Base-by-base conservation (phyloP, 2,329 filamentous ascomycete species). In the Colletotrichum navitas region DNA sequence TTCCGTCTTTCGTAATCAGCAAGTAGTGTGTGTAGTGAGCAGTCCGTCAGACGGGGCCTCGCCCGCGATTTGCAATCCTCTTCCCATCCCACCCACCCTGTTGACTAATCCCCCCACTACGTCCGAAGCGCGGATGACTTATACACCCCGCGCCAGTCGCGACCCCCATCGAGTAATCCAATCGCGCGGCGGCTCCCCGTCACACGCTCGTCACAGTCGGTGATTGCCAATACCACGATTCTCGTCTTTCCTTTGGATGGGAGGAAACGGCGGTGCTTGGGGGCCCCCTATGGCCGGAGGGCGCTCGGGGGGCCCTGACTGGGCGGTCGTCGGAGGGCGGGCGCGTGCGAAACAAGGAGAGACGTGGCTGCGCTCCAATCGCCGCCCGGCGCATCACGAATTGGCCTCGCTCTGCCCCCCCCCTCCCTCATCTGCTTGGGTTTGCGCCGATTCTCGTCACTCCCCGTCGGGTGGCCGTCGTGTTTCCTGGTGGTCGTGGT, bases 311-410 rank as follows among this genome's bases (percentile, higher is more conserved):
- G 52, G 41, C 47, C 56, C 63, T 58, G 41, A 63, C 49, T 71
- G 64, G 49, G 52, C 21, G 18, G 29, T 51, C 41, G 26, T 41
- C 39, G 16, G 39, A 16, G 39, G 41, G 51, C 32, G 51, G 68
- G 56, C 68, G 63, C 68, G 65, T 63, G 52, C 59, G 41, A 59
- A 59, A 11, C 55, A 51, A 11, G 29, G 21, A 5, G 34, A 32
- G 11, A 11, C 16, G 41, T n/a, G 18, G 43, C 45, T 45, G 64
- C 68, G 64, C 68, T 71, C 68, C 68, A 71, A 71, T 71, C 68
- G 49, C 68, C 43, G 65, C 26, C 43, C 54, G 68, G 68, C 68
- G 68, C 68, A 71, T 68, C 59, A 52, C 68, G 24, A 51, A 34
- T 26, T 26, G 32, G 21, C 21, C 45, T 47, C 45, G 45, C 45